Evolutionary conservation across 768 basidiomycete genomes (phyloP), one percentile per base, ranked within the genome.

Genomic region (Boletus rex-veris): DNA sequence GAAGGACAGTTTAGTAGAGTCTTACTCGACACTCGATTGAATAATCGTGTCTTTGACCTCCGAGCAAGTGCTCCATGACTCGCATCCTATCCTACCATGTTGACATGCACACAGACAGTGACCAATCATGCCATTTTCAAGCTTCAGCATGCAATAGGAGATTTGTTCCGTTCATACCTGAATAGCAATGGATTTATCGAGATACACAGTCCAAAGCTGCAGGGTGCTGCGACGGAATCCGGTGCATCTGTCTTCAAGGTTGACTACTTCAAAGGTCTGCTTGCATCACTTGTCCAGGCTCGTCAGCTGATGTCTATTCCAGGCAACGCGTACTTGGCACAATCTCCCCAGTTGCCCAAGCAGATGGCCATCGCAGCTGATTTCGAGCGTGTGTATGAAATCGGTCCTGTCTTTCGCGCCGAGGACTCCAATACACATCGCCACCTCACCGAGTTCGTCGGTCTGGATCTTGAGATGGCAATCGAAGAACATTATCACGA

Each of bases 291-390:
- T 18, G 55, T 54, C 38, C 46, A 14, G 37, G n/a, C 26, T 33
- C 16, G 6, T 52, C 16, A 37, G 8, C 53, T 60, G 16, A 59
- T 19, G 10, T 28, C 33, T 7, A 6, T 48, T 18, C n/a, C 60
- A 96, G 94, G 91, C 30, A 81, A 72, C 60, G 97, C 97, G 3
- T 99, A 80, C 77, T 81, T 99, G 38, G 97, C 97, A 18, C 97
- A 99, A 71, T 94, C 91, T 37, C 97, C 97, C 38, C 97, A 99
- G 68, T 78, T 98, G 15, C 92, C 94, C 47, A 99, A 99, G 73
- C 97, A 99, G 74, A 99, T 99, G 97, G 91, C 90, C 55, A 98
- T 99, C 63, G 93, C 97, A 33, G 94, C 92, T 50, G 97, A 98
- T 74, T 94, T 98, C 67, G 97, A 98, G 71, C 83, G 93, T 31